Evolutionary conservation across 768 basidiomycete species (phyloP).

Genomic region (Termitomyces bulborhizus): DNA sequence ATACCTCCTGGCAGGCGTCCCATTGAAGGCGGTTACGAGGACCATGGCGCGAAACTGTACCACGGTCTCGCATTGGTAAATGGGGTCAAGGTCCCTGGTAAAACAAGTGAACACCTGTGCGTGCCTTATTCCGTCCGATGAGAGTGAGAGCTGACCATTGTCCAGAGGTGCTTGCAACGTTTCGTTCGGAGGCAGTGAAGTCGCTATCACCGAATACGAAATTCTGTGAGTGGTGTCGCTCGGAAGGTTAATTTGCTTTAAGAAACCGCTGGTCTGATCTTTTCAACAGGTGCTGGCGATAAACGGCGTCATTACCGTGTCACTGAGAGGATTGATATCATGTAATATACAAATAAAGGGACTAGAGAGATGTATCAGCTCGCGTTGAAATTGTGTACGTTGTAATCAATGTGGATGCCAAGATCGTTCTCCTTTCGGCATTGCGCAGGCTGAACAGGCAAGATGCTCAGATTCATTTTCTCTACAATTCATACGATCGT

Average conservation of each 20-base stretch:
- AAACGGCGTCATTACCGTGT: background rate
- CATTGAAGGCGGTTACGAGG: constrained; percentile 74
- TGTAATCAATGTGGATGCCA: constrained; percentile 6
- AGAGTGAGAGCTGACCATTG: constrained; percentile 2
- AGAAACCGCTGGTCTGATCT: too few species aligned
- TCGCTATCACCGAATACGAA: constrained; percentile 35
- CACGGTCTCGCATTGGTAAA: constrained; percentile 54
- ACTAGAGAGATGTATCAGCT: background rate
- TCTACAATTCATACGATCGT: constrained; percentile 22
- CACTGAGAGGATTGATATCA: background rate
- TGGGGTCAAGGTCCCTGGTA: constrained; percentile 62
- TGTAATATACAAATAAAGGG: background rate
- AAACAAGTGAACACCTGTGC: constrained; percentile 66
- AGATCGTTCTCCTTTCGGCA: constrained; percentile 34
- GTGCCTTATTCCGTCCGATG: constrained; percentile 13
- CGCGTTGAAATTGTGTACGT: background rate
- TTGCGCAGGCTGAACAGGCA: constrained; percentile 58
- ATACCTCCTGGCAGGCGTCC: constrained; percentile 53
- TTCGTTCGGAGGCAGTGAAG: constrained; percentile 40
- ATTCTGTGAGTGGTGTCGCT: constrained; percentile 35
- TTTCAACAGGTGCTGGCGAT: constrained; percentile 31
- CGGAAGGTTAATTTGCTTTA: background rate
- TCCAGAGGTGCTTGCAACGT: constrained; percentile 36
- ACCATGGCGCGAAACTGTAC: constrained; percentile 57
- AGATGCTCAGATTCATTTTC: constrained; percentile 47